phyloP scores from a whole-genome alignment of 805 yeast genomes.

The Yarrowia bubula region DNA sequence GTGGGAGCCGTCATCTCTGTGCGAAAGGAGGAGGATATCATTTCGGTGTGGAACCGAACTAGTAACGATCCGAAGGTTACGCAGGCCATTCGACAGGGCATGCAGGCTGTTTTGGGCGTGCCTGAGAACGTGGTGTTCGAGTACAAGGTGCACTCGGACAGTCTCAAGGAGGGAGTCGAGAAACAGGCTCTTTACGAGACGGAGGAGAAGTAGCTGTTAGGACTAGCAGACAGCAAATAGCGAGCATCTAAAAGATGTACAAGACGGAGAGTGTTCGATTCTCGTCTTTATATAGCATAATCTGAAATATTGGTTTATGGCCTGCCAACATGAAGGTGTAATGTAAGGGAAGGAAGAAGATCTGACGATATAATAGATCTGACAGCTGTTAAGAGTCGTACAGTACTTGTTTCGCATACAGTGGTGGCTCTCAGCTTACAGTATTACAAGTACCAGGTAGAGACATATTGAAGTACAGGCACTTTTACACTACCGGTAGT shows the following conservation, averaged over 20 bases:
- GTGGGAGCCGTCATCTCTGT: slow-evolving; percentile 60
- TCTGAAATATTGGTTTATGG: neutral
- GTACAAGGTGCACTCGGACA: slow-evolving; percentile 38
- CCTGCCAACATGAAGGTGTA: neutral
- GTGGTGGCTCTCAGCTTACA: too few species aligned
- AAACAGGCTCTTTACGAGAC: slow-evolving; percentile 25
- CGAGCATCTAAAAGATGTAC: neutral
- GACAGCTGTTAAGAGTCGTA: too few species aligned
- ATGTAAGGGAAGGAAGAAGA: neutral
- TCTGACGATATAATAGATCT: neutral
- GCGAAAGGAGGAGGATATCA: slow-evolving; percentile 57
- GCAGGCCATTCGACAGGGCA: slow-evolving; percentile 32
- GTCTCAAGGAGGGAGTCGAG: slow-evolving; percentile 35
- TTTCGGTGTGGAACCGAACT: slow-evolving; percentile 59
- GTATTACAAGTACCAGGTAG: too few species aligned
- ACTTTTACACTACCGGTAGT: too few species aligned
- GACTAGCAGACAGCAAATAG: neutral
- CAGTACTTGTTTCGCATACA: too few species aligned
- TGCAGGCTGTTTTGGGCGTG: slow-evolving; percentile 31
- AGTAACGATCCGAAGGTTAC: slow-evolving; percentile 38
- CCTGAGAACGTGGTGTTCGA: slow-evolving; percentile 31
- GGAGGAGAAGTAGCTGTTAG: slow-evolving; percentile 1
- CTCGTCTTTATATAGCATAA: slow-evolving; percentile 20
- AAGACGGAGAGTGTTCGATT: slow-evolving; percentile 23
- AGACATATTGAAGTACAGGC: too few species aligned